phyloP scores from a whole-genome alignment of 1,139 yeast genomes.

The Lizanozyma gosingica region DNA sequence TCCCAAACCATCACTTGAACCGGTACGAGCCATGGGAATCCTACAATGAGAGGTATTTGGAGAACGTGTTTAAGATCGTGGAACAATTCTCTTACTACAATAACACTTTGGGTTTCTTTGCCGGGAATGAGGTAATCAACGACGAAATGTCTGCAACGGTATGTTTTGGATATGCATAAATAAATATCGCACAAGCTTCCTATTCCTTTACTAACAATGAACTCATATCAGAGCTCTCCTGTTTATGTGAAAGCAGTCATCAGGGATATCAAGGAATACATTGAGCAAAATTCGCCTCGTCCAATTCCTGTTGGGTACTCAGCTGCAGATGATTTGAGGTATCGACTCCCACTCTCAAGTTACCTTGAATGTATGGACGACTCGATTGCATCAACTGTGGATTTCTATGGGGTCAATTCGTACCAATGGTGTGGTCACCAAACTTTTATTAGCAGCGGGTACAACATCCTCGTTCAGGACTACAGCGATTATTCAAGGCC shows the following conservation, averaged over 20 bases:
- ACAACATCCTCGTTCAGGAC: constrained; percentile 62
- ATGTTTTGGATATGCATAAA: no score
- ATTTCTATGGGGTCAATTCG: constrained; percentile 91
- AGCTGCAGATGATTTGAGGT: constrained; percentile 84
- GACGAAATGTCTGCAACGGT: constrained; percentile 65
- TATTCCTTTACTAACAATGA: constrained; percentile 7
- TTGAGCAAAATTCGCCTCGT: constrained; percentile 49
- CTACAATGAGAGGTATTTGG: constrained; percentile 59
- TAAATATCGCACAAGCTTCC: no score
- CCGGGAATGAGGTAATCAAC: constrained; percentile 89
- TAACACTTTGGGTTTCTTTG: constrained; percentile 87
- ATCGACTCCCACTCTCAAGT: constrained; percentile 66
- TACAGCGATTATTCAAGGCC: constrained; percentile 67
- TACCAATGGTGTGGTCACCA: constrained; percentile 97
- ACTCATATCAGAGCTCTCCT: constrained; percentile 44
- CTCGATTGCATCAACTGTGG: constrained; percentile 54
- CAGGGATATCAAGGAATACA: constrained; percentile 71
- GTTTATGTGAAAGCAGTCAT: constrained; percentile 68
- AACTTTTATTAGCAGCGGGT: constrained; percentile 76
- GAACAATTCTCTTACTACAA: constrained; percentile 79
- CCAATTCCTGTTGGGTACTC: constrained; percentile 88
- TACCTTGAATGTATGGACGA: constrained; percentile 73
- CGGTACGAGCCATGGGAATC: constrained; percentile 87
- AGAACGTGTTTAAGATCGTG: constrained; percentile 69
- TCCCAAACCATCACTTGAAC: constrained; percentile 66